These are phyloP conservation scores for Kodamaea neixiangensis DNA, from an alignment of 805 yeast species.

Conservation along the genomic window DNA sequence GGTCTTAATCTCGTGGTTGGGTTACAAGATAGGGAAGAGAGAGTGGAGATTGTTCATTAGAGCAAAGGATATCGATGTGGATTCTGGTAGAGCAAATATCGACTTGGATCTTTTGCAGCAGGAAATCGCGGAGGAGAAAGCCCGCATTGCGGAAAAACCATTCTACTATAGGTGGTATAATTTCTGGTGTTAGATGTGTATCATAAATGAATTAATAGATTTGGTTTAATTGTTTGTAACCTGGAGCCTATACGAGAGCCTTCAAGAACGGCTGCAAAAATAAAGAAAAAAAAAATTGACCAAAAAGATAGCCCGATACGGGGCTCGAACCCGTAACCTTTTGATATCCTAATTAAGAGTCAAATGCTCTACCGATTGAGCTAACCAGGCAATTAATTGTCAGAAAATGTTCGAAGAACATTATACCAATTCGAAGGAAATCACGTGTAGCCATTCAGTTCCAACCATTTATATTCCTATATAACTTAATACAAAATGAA, in stretches of 20 bases:
- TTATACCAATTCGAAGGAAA: too few species aligned
- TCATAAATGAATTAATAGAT: not conserved
- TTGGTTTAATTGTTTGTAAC: not conserved
- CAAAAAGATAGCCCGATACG: constrained; percentile 8
- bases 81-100: constrained; percentile 59
- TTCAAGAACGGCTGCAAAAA: not conserved
- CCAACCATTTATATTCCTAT: too few species aligned
- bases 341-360: constrained; percentile 11
- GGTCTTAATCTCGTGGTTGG: constrained; percentile 43
- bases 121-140: constrained; percentile 59
- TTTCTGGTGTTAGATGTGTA: constrained; percentile 51
- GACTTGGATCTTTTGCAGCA: constrained; percentile 57
- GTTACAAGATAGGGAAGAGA: constrained; percentile 44
- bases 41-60: constrained; percentile 47
- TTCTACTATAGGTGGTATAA: constrained; percentile 49
- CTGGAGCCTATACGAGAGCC: not conserved
- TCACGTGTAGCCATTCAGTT: too few species aligned
- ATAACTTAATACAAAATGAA: too few species aligned
- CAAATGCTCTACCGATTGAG: constrained; percentile 14
- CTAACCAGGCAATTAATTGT: constrained; percentile 13
- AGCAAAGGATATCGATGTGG: constrained; percentile 55
- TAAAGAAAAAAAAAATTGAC: not conserved
- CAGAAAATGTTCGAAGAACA: too few species aligned
- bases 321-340: constrained; percentile 10
- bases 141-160: constrained; percentile 45